Evolutionary conservation across 192 early-diverging fungal genomes (phyloP), one percentile per base, ranked within the genome.

Genomic region (Backusella westeae): DNA sequence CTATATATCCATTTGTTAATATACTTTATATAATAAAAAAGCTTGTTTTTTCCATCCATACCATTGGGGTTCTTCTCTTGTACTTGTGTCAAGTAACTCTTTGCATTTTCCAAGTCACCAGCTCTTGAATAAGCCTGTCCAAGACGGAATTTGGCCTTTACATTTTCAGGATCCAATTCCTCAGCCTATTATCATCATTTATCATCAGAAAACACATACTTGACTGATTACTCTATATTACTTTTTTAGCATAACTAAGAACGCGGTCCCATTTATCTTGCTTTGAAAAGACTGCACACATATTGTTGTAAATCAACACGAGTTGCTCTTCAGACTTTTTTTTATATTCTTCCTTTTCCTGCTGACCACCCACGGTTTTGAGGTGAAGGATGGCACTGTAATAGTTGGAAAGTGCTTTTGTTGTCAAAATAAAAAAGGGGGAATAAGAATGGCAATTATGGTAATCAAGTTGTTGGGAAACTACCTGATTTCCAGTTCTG

Each of bases 251-350:
- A 34, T 75, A 75, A 1, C 38, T 26, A 42, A 75, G 39, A 29
- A 75, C 74, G 26, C 74, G 74, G 14, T 75, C 74, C 74, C 74
- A 75, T 29, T 53, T 56, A 32, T 75, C 41, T 23, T 75, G 74
- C 52, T 67, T 75, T 19, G 70, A 56, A 77, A 56, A 72, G 4
- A 77, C 70, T 0, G 42, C 75, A 8, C 73, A 44, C 78, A 79
- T 79, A 68, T 79, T 79, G 36, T 79, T 79, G 44, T 79, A 79
- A 63, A 79, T 70, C 73, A 63, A 46, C 17, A 79, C 67, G 15
- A 79, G 35, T 38, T 79, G 78, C 29, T 69, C 66, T 38, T 75
- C 56, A 19, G 66, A 69, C 2, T 19, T 32, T 6, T 29, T 36
- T 63, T 73, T 63, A 26, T 53, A 79, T 63, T 63, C 39, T 34